These are phyloP conservation scores for Brasenia schreberi DNA, from an alignment of 164 flowering plant species.

Conservation along the genomic window DNA sequence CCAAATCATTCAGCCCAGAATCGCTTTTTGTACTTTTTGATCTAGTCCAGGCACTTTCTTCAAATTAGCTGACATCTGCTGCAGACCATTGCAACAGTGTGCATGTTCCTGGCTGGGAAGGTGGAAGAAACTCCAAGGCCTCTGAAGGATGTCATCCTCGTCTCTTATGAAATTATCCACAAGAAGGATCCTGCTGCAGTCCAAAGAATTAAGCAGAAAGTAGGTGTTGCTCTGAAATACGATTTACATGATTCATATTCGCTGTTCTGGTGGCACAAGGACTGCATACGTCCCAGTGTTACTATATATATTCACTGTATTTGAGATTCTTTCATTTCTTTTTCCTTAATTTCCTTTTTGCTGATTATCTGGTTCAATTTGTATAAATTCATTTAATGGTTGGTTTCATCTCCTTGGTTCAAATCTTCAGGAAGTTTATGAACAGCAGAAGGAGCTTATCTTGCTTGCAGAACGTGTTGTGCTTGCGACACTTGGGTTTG, in stretches of 20 bases:
- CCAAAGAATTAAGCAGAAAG: conserved; percentile 75
- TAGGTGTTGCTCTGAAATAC: conserved; percentile 6
- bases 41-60: too few species aligned
- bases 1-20: too few species aligned
- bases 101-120: conserved; percentile 86
- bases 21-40: too few species aligned
- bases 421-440: conserved; percentile 60
- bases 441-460: conserved; percentile 66
- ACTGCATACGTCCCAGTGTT: too few species aligned
- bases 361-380: background rate
- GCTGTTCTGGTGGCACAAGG: background rate
- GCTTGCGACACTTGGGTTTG: conserved; percentile 80
- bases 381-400: background rate
- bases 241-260: background rate
- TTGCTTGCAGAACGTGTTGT: conserved; percentile 71
- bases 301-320: background rate
- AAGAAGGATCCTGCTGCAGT: conserved; percentile 64
- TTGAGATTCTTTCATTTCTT: background rate
- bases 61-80: background rate
- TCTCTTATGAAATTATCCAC: conserved; percentile 64
- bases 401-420: conserved; percentile 1
- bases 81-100: conserved; percentile 72
- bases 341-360: background rate
- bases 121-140: conserved; percentile 85
- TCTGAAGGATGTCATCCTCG: conserved; percentile 60